Evolutionary conservation across 495 filamentous ascomycete species (phyloP).

Genomic region (Aspergillus saccharolyticus): DNA sequence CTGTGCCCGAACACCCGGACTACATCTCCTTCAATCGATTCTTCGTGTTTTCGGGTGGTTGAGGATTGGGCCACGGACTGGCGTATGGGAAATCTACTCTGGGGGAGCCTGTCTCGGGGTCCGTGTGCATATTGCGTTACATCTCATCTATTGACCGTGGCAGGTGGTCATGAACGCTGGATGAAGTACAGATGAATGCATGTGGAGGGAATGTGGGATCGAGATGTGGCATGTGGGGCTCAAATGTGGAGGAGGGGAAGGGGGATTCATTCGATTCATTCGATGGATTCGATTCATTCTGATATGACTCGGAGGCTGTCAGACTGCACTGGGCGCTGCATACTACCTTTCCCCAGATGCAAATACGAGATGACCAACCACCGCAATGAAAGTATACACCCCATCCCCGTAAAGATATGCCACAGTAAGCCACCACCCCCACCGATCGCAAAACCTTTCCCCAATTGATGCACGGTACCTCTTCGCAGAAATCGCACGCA

Average conservation of each 20-base stretch:
- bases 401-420: conserved; percentile 51
- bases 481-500: conserved; percentile 16
- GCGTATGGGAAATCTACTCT: no score
- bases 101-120: no score
- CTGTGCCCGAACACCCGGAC: no score
- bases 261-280: no score
- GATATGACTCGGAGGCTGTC: no score
- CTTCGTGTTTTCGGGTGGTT: no score
- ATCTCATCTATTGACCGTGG: no score
- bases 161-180: background rate
- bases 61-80: no score
- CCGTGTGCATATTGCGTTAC: no score
- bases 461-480: conserved; percentile 2
- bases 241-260: background rate
- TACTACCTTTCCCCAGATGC: background rate
- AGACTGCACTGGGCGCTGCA: conserved; percentile 5
- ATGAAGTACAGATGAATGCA: background rate
- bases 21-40: no score
- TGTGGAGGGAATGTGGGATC: background rate
- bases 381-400: conserved; percentile 31
- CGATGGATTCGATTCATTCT: no score
- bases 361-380: conserved; percentile 13
- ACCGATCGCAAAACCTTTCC: background rate
- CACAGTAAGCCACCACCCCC: conserved; percentile 30
- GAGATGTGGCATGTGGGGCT: background rate